Base-by-base conservation (phyloP, 1,139 yeast species). In the Hyphopichia burtonii region DNA sequence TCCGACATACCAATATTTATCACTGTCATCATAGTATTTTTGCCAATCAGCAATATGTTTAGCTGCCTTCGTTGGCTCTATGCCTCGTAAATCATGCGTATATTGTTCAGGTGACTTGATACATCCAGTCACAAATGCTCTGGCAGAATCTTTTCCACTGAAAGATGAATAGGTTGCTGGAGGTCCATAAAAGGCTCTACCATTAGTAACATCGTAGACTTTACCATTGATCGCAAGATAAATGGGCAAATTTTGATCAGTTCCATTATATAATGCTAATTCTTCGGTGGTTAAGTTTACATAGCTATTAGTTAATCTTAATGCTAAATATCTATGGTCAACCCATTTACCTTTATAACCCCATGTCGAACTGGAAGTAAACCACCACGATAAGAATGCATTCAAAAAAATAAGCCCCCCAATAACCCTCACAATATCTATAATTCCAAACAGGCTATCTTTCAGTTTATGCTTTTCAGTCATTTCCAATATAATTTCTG, bases 71-170 rank as follows among this genome's bases (percentile, higher is more conserved):
- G 44, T 52, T 10, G 50, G 45, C 44, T 71, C 74, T 28, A 86
- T 59, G 0, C 86, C 94, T 23, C 95, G 63, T 35, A 86, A 59
- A 57, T 87, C 95, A 56, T 80, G 76, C 0, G 91, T 86, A 52
- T 75, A 68, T 50, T 80, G 82, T 40, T 76, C 80, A 15, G 68
- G 72, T 17, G 76, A 72, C 35, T 65, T 59, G 50, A 87, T 78
- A 54, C 96, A 87, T 4, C 94, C 94, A 1, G 93, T 87, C 3
- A 82, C 84, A 53, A 79, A 83, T 20, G 89, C 89, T 37, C 96
- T 65, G 0, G 93, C 84, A 36, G 81, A 77, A 57, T 88, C 96
- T 38, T 65, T 66, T 0, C 95, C 96, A 19, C 82, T 74, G 54
- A 88, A 78, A 41, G 72, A 65, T 4, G 68, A 58, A 57, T 87